Evolutionary conservation across 108 stramenopile genomes (phyloP).

Genomic region (Schizochytrium sp.): DNA sequence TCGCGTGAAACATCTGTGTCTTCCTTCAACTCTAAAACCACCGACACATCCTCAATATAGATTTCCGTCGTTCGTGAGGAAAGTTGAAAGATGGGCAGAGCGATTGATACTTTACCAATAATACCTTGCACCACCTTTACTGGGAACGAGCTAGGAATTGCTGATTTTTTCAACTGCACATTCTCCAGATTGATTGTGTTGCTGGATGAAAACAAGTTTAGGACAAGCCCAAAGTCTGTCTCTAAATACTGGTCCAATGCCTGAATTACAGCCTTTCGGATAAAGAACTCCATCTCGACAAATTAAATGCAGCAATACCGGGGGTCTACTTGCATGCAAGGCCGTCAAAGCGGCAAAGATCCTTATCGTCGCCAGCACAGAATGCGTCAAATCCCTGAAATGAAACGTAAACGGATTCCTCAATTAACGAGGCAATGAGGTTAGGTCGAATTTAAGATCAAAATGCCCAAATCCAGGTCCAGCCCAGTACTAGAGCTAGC

Average conservation of each 20-base stretch:
- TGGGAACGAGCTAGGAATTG: conserved; percentile 56
- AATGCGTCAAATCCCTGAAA: too few relatives aligned
- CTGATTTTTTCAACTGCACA: conserved; percentile 35
- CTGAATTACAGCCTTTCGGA: conserved; percentile 30
- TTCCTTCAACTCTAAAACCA: conserved; percentile 50
- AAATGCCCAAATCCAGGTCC: too few relatives aligned
- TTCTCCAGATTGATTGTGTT: conserved; percentile 59
- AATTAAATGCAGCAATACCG: background rate
- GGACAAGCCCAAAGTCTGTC: conserved; percentile 37
- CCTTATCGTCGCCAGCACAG: too few relatives aligned
- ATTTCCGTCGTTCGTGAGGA: background rate
- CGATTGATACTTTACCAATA: conserved; percentile 4
- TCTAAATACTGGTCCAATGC: conserved; percentile 18
- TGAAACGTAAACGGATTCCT: too few relatives aligned
- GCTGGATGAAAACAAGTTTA: conserved; percentile 11
- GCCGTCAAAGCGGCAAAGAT: too few relatives aligned
- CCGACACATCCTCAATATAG: conserved; percentile 38
- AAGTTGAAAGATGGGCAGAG: conserved; percentile 28
- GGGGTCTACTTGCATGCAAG: too few relatives aligned
- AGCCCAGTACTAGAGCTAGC: too few relatives aligned
- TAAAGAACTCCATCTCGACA: conserved; percentile 35
- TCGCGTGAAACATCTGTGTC: conserved; percentile 58
- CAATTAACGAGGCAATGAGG: too few relatives aligned
- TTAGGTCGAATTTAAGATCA: too few relatives aligned
- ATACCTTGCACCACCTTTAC: conserved; percentile 46